phyloP scores from a whole-genome alignment of 345 rosid genomes.

The Corchorus capsularis region DNA sequence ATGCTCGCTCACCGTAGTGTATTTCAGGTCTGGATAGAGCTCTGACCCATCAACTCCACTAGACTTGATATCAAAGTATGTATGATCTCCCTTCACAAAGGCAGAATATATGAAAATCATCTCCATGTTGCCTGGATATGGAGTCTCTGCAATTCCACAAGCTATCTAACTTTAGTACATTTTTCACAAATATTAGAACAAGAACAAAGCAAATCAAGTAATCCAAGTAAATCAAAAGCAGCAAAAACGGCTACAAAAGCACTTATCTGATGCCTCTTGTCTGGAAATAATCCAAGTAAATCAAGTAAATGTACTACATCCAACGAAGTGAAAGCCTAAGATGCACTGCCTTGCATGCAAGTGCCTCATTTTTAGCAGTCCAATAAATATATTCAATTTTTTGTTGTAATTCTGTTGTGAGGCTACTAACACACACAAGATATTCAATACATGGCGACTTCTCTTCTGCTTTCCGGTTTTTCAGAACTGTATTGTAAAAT shows the following conservation, averaged over 20 bases:
- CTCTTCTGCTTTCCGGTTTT: background rate
- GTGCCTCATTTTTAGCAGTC: background rate
- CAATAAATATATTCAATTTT: background rate
- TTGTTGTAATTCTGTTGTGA: background rate
- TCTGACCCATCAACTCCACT: constrained; percentile 48
- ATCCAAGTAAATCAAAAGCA: no score
- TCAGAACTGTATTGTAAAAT: background rate
- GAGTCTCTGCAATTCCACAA: constrained; percentile 49
- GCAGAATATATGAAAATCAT: constrained; percentile 54
- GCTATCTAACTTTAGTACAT: background rate
- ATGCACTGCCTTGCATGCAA: background rate
- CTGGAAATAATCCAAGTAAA: no score
- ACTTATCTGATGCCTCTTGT: no score
- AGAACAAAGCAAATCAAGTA: background rate
- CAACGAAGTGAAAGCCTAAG: background rate
- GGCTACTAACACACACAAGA: background rate
- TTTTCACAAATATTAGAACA: background rate
- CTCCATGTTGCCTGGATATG: constrained; percentile 51
- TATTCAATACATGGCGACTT: background rate
- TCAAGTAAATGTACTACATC: no score
- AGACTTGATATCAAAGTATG: constrained; percentile 46
- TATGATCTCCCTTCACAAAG: constrained; percentile 62
- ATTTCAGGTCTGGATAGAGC: constrained; percentile 52
- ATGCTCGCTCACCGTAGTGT: constrained; percentile 45
- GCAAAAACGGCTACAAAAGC: background rate